Evolutionary conservation across 1,284 basidiomycete genomes (phyloP).

Genomic region (Apiotrichum veenhuisii): DNA sequence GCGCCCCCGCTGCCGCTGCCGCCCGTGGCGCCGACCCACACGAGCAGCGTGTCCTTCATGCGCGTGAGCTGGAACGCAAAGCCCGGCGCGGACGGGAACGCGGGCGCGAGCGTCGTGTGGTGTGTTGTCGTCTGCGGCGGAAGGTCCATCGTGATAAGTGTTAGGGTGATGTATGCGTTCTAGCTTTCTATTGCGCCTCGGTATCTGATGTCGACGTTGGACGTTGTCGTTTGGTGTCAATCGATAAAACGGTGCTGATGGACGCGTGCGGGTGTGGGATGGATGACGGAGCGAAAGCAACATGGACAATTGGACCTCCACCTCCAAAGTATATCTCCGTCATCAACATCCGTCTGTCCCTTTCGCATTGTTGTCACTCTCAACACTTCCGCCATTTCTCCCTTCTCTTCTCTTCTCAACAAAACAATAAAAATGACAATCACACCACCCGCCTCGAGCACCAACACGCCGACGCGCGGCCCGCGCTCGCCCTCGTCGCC

Average conservation of each 20-base stretch:
- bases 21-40: conserved; percentile 65
- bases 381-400: no score
- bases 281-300: not conserved
- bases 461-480: conserved; percentile 26
- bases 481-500: conserved; percentile 2
- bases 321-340: no score
- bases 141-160: conserved; percentile 4
- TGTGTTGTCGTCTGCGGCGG: conserved; percentile 26
- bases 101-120: conserved; percentile 33
- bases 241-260: no score
- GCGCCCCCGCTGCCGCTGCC: no score
- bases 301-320: not conserved
- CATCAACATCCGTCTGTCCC: no score
- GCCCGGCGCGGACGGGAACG: conserved; percentile 52
- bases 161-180: not conserved
- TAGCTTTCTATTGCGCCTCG: no score
- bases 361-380: not conserved
- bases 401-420: not conserved
- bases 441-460: conserved; percentile 27
- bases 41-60: conserved; percentile 69
- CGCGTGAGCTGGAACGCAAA: conserved; percentile 66
- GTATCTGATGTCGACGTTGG: no score
- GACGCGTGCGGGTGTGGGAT: no score
- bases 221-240: no score
- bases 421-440: conserved; percentile 7